These are phyloP conservation scores for Coemansia umbellata DNA, from an alignment of 192 early-diverging fungal species.

Conservation along the genomic window DNA sequence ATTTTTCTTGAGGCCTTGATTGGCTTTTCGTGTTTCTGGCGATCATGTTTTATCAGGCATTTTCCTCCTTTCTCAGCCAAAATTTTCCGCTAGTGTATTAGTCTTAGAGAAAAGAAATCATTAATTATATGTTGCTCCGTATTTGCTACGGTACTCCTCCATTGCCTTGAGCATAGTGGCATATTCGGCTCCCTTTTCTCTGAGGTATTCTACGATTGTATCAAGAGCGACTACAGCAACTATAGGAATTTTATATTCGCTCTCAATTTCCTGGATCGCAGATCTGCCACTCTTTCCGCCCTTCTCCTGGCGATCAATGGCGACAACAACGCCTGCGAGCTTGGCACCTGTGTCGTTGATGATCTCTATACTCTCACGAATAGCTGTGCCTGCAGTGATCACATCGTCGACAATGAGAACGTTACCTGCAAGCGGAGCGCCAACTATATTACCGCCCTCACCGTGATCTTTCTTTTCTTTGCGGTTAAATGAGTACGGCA, in stretches of 20 bases:
- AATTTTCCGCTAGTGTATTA: not conserved
- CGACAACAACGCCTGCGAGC: slow-evolving; percentile 82
- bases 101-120: not conserved
- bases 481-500: slow-evolving; percentile 92
- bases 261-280: slow-evolving; percentile 91
- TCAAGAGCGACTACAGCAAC: slow-evolving; percentile 82
- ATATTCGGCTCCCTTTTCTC: slow-evolving; percentile 50
- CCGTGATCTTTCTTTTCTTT: slow-evolving; percentile 99
- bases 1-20: no score
- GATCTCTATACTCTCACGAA: slow-evolving; percentile 82
- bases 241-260: slow-evolving; percentile 75
- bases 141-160: slow-evolving; percentile 74
- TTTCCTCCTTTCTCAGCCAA: not conserved
- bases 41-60: no score
- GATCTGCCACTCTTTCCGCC: slow-evolving; percentile 64
- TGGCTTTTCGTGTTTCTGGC: no score
- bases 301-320: slow-evolving; percentile 89
- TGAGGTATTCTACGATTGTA: slow-evolving; percentile 85
- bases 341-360: slow-evolving; percentile 70
- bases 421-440: slow-evolving; percentile 68
- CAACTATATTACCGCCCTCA: slow-evolving; percentile 95
- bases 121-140: slow-evolving; percentile 64
- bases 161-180: slow-evolving; percentile 62
- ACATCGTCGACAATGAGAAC: slow-evolving; percentile 96
- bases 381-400: slow-evolving; percentile 99